Evolutionary conservation across 2,329 filamentous ascomycete genomes (phyloP).

Genomic region (Alternaria brassicae): DNA sequence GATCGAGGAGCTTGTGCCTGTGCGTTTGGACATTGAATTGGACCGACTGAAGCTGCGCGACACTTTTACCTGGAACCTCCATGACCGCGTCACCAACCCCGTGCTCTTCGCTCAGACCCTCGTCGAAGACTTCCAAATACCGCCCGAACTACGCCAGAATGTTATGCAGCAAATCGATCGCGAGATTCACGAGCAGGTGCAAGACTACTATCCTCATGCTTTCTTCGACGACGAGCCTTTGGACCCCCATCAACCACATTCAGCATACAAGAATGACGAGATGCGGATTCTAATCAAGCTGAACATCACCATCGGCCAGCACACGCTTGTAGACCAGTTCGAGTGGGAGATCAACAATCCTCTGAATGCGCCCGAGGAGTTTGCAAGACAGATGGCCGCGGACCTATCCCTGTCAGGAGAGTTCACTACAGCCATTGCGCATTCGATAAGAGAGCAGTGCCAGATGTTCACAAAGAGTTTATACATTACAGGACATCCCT

Average conservation of each 20-base stretch:
- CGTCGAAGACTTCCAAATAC: constrained; percentile 83
- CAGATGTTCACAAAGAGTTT: constrained; percentile 94
- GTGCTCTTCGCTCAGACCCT: constrained; percentile 88
- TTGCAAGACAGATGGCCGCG: constrained; percentile 85
- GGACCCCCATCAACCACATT: constrained; percentile 88
- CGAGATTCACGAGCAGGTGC: constrained; percentile 87
- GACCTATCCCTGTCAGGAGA: constrained; percentile 93
- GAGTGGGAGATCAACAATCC: constrained; percentile 99
- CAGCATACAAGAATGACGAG: constrained; percentile 97
- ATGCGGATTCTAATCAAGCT: constrained; percentile 96
- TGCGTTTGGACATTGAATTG: constrained; percentile 91
- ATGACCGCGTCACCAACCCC: constrained; percentile 81
- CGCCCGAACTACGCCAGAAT: constrained; percentile 66
- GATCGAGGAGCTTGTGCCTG: constrained; percentile 87
- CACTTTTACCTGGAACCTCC: constrained; percentile 98
- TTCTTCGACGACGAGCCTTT: constrained; percentile 89
- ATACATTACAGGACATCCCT: constrained; percentile 91
- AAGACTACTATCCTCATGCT: constrained; percentile 91
- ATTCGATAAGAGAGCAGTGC: constrained; percentile 94
- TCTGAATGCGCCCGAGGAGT: constrained; percentile 91
- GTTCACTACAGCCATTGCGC: constrained; percentile 95
- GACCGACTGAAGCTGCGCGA: constrained; percentile 95
- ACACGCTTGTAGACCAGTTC: constrained; percentile 94
- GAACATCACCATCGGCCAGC: constrained; percentile 95
- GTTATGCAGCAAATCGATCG: constrained; percentile 70